Conservation (phyloP, 2,329 filamentous ascomycete genomes). For the Neopestalotiopsis rosae region DNA sequence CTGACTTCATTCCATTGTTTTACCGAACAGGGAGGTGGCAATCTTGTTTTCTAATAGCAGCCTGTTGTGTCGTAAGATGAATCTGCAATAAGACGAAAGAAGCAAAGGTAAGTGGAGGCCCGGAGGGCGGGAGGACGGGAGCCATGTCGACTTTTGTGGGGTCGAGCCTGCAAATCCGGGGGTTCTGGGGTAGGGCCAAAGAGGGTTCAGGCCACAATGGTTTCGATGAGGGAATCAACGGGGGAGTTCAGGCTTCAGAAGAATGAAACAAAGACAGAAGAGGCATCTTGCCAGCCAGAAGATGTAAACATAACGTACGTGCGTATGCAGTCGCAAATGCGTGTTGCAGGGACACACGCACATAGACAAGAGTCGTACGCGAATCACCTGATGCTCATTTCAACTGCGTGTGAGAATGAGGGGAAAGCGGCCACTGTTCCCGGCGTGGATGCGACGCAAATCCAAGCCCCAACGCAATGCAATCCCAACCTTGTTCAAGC, state of each 20-base stretch:
- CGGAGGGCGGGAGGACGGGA: neutral
- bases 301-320: neutral
- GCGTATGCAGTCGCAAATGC: conserved; percentile 4
- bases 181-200: neutral
- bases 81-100: neutral
- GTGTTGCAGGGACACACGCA: conserved; percentile 10
- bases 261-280: neutral
- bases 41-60: neutral
- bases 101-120: neutral
- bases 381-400: conserved; percentile 17
- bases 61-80: neutral
- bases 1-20: neutral
- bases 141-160: conserved; percentile 1
- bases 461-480: neutral
- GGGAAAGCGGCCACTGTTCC: conserved; percentile 12
- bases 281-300: neutral
- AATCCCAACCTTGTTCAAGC: conserved; percentile 1
- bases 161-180: neutral
- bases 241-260: no score
- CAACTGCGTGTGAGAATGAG: conserved; percentile 7
- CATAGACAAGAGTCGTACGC: neutral
- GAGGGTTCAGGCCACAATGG: neutral
- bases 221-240: neutral
- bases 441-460: neutral
- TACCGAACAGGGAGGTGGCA: neutral